Evolutionary conservation across 1,284 basidiomycete genomes (phyloP), one percentile per base, ranked within the genome.

Genomic region (Mycocalia duriaeana): DNA sequence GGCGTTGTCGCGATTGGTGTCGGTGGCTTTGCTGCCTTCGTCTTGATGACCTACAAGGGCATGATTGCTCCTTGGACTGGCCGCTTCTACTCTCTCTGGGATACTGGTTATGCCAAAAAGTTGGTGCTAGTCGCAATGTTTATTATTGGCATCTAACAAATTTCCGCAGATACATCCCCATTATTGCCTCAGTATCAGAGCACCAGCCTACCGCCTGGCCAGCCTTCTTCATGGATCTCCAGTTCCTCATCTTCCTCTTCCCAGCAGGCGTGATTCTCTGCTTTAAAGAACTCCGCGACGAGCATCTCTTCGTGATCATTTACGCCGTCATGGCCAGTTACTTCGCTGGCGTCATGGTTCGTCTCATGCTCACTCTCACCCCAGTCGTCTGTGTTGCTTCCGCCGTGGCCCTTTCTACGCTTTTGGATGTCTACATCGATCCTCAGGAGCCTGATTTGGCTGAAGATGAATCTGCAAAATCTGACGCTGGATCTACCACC

Each of bases 121-220:
- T 92, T 60, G 44, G 76, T 69, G n/a, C n/a, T 23, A 31, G 46
- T 36, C 45, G 31, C 24, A 11, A 23, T 36, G 44, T 48, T 36
- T 16, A 25, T 31, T 45, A n/a, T 25, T n/a, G 13, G 16, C 16
- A 4, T 45, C 37, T 38, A 20, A 26, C 53, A 62, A 23, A 55
- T 46, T 46, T 41, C 16, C 31, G 9, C 57, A 91, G 90, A 64
- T 89, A 93, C 66, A 93, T 97, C 59, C 94, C 94, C 26, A 98
- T 99, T 73, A 98, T 99, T 61, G 96, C 96, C 5, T 98, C 95
- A 18, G 96, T 98, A 18, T 97, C 94, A n/a, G 96, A 99, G 70
- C 96, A 99, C 71, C 96, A 99, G 67, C 96, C 96, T 13, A 99
- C 96, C 8, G 95, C 96, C 34, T 99, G 96, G 96, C 94, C 95